A percentile compares a stretch with the other conserved stretches of the same genome.
These are phyloP conservation scores for Oryza meyeriana DNA, from an alignment of 176 grass and related monocot species.

Conservation along the genomic window DNA sequence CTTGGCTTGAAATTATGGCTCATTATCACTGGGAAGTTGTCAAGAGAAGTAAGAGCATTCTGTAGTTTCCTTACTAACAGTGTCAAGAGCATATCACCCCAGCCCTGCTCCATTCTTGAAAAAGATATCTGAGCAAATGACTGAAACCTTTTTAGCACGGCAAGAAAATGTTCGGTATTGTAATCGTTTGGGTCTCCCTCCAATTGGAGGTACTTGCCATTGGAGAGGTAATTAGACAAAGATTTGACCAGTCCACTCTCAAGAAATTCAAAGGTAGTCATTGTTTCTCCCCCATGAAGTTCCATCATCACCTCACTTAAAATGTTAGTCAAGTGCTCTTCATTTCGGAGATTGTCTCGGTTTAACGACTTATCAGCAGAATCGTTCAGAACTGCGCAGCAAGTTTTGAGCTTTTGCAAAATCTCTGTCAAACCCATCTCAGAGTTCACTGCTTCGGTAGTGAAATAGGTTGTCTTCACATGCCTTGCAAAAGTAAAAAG, in stretches of 20 bases:
- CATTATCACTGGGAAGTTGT: slow-evolving; percentile 89
- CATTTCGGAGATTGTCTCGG: slow-evolving; percentile 44
- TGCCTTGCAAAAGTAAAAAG: slow-evolving; percentile 65
- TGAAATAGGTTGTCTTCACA: slow-evolving; percentile 76
- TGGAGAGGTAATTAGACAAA: slow-evolving; percentile 81
- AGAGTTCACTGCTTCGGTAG: slow-evolving; percentile 56
- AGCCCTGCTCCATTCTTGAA: slow-evolving; percentile 49
- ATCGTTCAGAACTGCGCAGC: slow-evolving; percentile 77
- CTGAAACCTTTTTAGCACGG: slow-evolving; percentile 87
- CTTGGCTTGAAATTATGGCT: slow-evolving; percentile 76
- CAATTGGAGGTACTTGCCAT: slow-evolving; percentile 64
- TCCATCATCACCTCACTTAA: slow-evolving; percentile 92
- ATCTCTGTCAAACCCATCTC: slow-evolving; percentile 74
- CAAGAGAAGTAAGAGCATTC: slow-evolving; percentile 92
- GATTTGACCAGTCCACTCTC: slow-evolving; percentile 92
- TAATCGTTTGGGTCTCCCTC: slow-evolving; percentile 26
- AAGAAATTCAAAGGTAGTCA: slow-evolving; percentile 99
- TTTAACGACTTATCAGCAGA: slow-evolving; percentile 51
- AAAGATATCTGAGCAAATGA: slow-evolving; percentile 69
- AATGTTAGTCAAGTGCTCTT: slow-evolving; percentile 74
- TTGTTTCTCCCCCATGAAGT: slow-evolving; percentile 72
- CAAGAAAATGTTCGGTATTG: slow-evolving; percentile 40
- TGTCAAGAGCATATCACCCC: slow-evolving; percentile 62
- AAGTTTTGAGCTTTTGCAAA: slow-evolving; percentile 81
- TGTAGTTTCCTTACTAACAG: slow-evolving; percentile 83